phyloP scores from a whole-genome alignment of 2,329 filamentous ascomycete genomes.

The Paecilomyces sp. region DNA sequence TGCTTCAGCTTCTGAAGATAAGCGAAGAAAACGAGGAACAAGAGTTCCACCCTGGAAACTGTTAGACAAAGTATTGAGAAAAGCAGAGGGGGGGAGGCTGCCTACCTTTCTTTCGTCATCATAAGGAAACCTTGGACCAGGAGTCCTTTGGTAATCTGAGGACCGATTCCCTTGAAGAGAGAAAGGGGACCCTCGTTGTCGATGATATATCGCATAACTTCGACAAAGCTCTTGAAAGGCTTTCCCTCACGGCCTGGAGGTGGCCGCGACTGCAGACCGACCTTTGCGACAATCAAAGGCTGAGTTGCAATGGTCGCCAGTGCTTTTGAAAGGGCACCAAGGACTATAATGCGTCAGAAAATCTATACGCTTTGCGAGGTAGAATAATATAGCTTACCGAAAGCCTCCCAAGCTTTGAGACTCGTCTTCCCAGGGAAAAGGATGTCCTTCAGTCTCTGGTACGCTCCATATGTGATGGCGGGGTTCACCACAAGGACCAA shows the following conservation, averaged over 20 bases:
- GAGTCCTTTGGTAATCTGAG: slow-evolving; percentile 87
- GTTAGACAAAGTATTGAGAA: slow-evolving; percentile 5
- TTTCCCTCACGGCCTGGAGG: slow-evolving; percentile 77
- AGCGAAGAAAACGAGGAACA: slow-evolving; percentile 79
- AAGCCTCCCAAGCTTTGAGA: slow-evolving; percentile 79
- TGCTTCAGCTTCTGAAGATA: slow-evolving; percentile 67
- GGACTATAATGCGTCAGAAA: slow-evolving; percentile 47
- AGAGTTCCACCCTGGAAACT: slow-evolving; percentile 64
- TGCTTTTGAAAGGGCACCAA: slow-evolving; percentile 88
- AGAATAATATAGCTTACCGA: slow-evolving; percentile 56
- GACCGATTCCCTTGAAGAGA: slow-evolving; percentile 95
- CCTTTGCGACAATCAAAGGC: slow-evolving; percentile 94
- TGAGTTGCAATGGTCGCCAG: slow-evolving; percentile 89
- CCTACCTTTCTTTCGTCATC: slow-evolving; percentile 95
- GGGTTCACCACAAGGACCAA: slow-evolving; percentile 94
- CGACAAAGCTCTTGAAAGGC: slow-evolving; percentile 85
- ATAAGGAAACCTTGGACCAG: slow-evolving; percentile 93
- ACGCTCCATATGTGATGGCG: slow-evolving; percentile 94
- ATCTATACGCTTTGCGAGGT: not conserved
- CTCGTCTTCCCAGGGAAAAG: slow-evolving; percentile 71
- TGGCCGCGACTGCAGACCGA: slow-evolving; percentile 88
- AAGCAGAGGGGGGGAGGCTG: not conserved
- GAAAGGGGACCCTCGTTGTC: slow-evolving; percentile 74
- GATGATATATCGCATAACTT: slow-evolving; percentile 92
- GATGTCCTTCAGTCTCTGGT: slow-evolving; percentile 73